These are phyloP conservation scores for Flammula alnicola DNA, from an alignment of 1,284 basidiomycete genomes.

Conservation along the genomic window DNA sequence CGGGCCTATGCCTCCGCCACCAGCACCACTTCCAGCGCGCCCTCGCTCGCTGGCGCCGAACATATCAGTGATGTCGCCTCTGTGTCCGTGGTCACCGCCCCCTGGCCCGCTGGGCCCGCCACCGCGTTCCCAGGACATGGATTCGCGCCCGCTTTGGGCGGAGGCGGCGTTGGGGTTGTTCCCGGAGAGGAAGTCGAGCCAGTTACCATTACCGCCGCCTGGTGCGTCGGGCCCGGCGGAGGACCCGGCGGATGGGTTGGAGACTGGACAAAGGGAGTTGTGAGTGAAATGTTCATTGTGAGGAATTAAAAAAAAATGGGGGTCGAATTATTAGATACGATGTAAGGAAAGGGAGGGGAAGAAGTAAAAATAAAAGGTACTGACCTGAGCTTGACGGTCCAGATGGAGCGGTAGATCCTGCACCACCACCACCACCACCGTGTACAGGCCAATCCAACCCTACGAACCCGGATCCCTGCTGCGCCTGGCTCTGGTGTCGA, in stretches of 20 bases:
- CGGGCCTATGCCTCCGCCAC: background rate
- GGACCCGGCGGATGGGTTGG: constrained; percentile 16
- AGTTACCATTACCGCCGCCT: constrained; percentile 14
- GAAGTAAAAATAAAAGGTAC: constrained; percentile 1
- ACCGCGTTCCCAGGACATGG: constrained; percentile 27
- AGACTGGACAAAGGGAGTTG: constrained; percentile 8
- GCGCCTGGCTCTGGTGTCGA: constrained; percentile 19
- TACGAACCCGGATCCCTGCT: constrained; percentile 22
- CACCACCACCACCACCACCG: constrained; percentile 17
- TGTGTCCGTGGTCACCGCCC: constrained; percentile 1
- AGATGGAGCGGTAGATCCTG: constrained; percentile 12
- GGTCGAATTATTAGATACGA: background rate
- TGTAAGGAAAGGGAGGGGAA: background rate
- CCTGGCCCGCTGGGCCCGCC: constrained; percentile 6
- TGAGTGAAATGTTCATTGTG: background rate
- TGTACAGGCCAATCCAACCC: constrained; percentile 40
- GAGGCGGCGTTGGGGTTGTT: constrained; percentile 17
- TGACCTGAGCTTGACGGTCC: constrained; percentile 22
- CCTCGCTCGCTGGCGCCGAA: constrained; percentile 11
- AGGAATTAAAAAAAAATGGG: background rate
- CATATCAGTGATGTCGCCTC: constrained; percentile 13
- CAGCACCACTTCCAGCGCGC: background rate
- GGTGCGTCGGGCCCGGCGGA: constrained; percentile 15
- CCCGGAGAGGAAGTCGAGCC: constrained; percentile 27
- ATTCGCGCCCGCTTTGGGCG: constrained; percentile 15